Evolutionary conservation across 108 stramenopile species (phyloP).

Genomic region (Nannochloropsis gaditana): DNA sequence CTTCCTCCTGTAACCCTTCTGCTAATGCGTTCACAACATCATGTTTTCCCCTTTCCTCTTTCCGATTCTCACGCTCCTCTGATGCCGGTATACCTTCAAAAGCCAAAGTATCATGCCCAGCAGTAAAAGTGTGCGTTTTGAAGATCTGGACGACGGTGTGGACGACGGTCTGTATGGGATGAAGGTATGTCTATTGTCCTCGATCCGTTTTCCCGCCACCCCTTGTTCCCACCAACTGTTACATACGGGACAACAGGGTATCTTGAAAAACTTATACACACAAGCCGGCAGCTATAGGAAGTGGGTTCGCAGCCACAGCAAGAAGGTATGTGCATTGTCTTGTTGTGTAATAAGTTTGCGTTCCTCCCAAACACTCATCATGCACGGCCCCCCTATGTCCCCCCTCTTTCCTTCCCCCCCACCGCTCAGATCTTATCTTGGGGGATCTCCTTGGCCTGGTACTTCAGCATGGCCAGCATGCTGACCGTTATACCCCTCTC

Average conservation of each 20-base stretch:
- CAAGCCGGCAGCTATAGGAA: neutral
- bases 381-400: neutral
- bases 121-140: conserved; percentile 16
- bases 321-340: neutral
- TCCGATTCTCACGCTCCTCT: too few relatives aligned
- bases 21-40: too few relatives aligned
- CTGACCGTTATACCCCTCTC: neutral
- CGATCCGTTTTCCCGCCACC: neutral
- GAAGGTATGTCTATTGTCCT: neutral
- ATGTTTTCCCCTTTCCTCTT: too few relatives aligned
- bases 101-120: neutral
- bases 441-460: neutral
- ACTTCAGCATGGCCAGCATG: neutral
- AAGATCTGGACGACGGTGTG: neutral
- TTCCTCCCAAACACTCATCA: neutral
- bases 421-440: neutral
- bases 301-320: conserved; percentile 12
- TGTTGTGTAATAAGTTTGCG: neutral
- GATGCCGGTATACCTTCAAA: too few relatives aligned
- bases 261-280: neutral
- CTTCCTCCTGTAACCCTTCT: too few relatives aligned
- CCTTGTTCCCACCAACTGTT: conserved; percentile 2
- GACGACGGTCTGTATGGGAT: neutral
- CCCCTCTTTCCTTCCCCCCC: neutral
- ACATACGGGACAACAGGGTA: neutral